A percentile compares a stretch with the other conserved stretches of the same genome.
phyloP scores from a whole-genome alignment of 352 stramenopile species.

The Globisporangium heterothallicum region DNA sequence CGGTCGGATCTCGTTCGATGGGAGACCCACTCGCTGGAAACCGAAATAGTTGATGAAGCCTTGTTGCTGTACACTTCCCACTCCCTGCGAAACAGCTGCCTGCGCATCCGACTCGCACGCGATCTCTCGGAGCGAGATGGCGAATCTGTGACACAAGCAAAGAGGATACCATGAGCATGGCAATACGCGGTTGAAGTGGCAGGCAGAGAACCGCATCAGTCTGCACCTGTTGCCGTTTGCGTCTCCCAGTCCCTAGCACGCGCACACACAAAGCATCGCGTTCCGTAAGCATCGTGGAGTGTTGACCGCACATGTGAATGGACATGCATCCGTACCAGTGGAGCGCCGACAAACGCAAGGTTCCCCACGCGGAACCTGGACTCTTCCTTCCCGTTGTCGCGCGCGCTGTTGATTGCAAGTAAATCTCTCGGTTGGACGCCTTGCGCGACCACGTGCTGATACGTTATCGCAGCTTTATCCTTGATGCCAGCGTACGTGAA shows the following conservation, averaged over 20 bases:
- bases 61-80: conserved; percentile 24
- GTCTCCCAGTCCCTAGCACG: conserved; percentile 33
- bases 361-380: conserved; percentile 35
- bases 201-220: neutral
- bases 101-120: conserved; percentile 14
- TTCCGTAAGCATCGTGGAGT: neutral
- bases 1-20: conserved; percentile 32
- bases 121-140: conserved; percentile 42
- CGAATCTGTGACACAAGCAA: conserved; percentile 26
- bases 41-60: conserved; percentile 84
- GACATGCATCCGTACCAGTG: conserved; percentile 36
- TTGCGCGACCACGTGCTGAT: conserved; percentile 55
- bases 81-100: conserved; percentile 14
- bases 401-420: conserved; percentile 25
- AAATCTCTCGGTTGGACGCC: conserved; percentile 38
- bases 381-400: conserved; percentile 2
- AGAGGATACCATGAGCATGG: neutral
- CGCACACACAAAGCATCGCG: neutral
- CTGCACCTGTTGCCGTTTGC: conserved; percentile 47
- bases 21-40: conserved; percentile 66
- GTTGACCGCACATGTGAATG: too few species aligned
- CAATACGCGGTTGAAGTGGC: neutral
- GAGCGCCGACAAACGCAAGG: conserved; percentile 40
- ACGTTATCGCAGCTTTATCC: conserved; percentile 69
- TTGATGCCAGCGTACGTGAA: conserved; percentile 73